Conservation (phyloP, 2,329 filamentous ascomycete genomes). For the Ceratocystis cubensis region DNA sequence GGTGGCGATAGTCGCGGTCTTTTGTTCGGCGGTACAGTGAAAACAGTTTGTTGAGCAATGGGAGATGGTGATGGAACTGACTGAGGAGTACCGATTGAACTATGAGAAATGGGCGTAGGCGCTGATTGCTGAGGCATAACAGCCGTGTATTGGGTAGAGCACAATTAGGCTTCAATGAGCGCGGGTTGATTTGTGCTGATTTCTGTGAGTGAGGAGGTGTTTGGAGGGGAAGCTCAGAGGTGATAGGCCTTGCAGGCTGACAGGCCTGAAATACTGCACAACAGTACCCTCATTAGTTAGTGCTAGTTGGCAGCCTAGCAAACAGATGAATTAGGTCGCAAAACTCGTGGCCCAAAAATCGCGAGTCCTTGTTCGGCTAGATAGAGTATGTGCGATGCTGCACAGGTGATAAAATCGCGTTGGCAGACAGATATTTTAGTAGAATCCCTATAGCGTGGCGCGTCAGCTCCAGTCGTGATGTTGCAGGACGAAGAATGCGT, state of each 20-base stretch:
- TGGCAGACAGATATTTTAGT: neutral
- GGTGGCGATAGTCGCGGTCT: conserved; percentile 58
- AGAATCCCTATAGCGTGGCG: conserved; percentile 8
- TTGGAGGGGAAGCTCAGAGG: conserved; percentile 14
- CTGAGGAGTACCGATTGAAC: conserved; percentile 31
- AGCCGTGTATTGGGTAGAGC: neutral
- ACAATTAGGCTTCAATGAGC: neutral
- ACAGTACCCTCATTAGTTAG: conserved; percentile 37
- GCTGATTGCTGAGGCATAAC: conserved; percentile 15
- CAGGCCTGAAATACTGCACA: conserved; percentile 38
- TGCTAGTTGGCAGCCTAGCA: conserved; percentile 24
- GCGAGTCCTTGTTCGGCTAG: neutral
- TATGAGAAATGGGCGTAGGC: neutral
- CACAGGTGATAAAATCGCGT: conserved; percentile 10
- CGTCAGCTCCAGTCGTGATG: conserved; percentile 11
- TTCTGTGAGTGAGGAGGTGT: neutral
- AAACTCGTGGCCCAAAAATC: neutral
- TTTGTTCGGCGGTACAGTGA: conserved; percentile 55
- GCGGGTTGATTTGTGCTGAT: neutral
- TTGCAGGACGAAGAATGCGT: conserved; percentile 14
- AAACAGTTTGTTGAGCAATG: conserved; percentile 41
- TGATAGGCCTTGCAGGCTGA: conserved; percentile 33
- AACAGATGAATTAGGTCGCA: neutral
- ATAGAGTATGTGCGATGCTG: neutral
- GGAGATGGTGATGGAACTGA: conserved; percentile 53